Conservation (phyloP, 1,139 yeast species). For the Scheffersomyces quercinus region DNA sequence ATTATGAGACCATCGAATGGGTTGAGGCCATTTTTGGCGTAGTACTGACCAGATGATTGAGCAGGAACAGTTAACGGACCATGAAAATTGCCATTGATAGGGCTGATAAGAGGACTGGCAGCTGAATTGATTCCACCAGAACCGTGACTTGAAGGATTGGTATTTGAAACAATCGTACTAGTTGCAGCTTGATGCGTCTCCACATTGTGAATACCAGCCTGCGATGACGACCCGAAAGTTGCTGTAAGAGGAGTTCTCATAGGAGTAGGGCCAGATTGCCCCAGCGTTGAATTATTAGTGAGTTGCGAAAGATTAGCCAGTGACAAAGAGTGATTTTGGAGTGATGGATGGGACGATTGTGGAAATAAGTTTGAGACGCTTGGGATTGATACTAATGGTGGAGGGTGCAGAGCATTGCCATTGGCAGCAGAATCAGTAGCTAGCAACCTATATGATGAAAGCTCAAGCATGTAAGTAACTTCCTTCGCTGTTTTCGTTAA, state of each 20-base stretch:
- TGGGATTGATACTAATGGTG: conserved; percentile 30
- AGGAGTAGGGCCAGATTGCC: conserved; percentile 11
- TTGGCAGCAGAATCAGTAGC: conserved; percentile 15
- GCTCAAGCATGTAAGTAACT: conserved; percentile 76
- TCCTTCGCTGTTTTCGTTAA: conserved; percentile 89
- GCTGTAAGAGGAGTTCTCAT: conserved; percentile 36
- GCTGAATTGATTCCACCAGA: conserved; percentile 1
- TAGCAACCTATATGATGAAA: conserved; percentile 43
- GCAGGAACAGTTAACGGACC: conserved; percentile 36
- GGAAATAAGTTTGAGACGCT: conserved; percentile 40
- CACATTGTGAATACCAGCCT: conserved; percentile 12
- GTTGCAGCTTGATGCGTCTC: conserved; percentile 1
- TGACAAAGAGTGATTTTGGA: conserved; percentile 18
- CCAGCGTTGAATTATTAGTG: not conserved
- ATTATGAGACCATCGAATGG: conserved; percentile 45
- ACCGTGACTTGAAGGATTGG: conserved; percentile 5
- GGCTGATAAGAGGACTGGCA: conserved; percentile 20
- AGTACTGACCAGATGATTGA: conserved; percentile 38
- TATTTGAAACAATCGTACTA: conserved; percentile 3
- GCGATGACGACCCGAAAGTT: conserved; percentile 27
- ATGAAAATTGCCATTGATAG: conserved; percentile 10
- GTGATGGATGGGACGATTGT: conserved; percentile 28
- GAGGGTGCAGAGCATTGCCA: conserved; percentile 17
- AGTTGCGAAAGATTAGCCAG: conserved; percentile 10
- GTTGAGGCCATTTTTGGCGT: conserved; percentile 39